Evolutionary conservation across 192 early-diverging fungal species (phyloP).

Genomic region (Borealophlyctis nickersoniae): DNA sequence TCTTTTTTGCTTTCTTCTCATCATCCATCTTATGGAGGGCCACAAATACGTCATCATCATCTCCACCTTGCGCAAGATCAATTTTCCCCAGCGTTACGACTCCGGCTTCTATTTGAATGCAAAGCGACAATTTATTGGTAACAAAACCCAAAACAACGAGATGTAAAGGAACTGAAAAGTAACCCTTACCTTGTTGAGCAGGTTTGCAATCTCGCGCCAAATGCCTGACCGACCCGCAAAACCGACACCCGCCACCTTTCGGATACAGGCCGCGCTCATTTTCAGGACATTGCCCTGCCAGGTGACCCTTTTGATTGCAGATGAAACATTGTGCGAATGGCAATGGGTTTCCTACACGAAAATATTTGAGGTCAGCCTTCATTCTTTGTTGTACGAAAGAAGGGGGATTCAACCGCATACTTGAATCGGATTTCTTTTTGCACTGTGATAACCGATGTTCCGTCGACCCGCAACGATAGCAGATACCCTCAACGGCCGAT

Average conservation of each 20-base stretch:
- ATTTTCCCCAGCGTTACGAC: constrained; percentile 69
- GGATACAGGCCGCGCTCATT: constrained; percentile 88
- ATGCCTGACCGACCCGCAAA: constrained; percentile 85
- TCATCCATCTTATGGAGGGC: constrained; percentile 58
- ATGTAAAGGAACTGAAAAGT: constrained; percentile 5
- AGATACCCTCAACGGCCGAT: constrained; percentile 51
- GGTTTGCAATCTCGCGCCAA: constrained; percentile 78
- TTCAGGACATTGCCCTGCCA: constrained; percentile 77
- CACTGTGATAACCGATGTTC: constrained; percentile 84
- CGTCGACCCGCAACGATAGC: constrained; percentile 84
- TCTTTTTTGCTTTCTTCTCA: too few species aligned
- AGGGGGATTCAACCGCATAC: too few species aligned
- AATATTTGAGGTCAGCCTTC: too few species aligned
- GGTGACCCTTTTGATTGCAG: constrained; percentile 79
- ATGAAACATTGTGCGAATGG: constrained; percentile 86
- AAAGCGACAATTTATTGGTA: background rate
- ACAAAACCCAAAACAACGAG: background rate
- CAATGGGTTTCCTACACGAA: constrained; percentile 41
- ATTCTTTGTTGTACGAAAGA: too few species aligned
- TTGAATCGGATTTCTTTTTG: constrained; percentile 45
- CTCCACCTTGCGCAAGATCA: constrained; percentile 79
- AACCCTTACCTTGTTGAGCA: constrained; percentile 47
- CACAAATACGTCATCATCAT: constrained; percentile 90
- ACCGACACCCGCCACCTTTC: constrained; percentile 85
- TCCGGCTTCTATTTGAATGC: constrained; percentile 32